Evolutionary conservation across 805 yeast species (phyloP).

Genomic region (Yamadazyma ubonensis): DNA sequence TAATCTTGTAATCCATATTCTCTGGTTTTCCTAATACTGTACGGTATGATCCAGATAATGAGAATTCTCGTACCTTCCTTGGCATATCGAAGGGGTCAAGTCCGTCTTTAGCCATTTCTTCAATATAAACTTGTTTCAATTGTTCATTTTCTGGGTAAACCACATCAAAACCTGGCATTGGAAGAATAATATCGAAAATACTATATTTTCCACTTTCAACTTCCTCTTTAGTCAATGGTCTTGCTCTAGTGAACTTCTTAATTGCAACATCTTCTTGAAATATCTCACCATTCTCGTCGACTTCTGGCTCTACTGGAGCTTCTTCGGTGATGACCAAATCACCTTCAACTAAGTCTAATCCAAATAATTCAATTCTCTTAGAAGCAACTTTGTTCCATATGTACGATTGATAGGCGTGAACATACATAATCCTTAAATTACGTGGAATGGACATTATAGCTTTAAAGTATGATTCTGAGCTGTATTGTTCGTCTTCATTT

Average conservation of each 20-base stretch:
- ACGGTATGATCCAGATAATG: conserved; percentile 89
- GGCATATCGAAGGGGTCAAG: conserved; percentile 85
- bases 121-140: conserved; percentile 60
- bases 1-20: conserved; percentile 57
- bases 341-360: conserved; percentile 70
- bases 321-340: conserved; percentile 60
- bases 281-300: conserved; percentile 28
- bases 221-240: conserved; percentile 74
- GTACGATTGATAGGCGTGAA: conserved; percentile 95
- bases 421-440: conserved; percentile 90
- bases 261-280: conserved; percentile 71
- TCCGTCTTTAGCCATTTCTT: conserved; percentile 74
- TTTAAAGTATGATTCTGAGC: conserved; percentile 60
- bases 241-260: conserved; percentile 61
- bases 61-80: conserved; percentile 82
- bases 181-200: conserved; percentile 83
- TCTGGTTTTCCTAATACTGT: conserved; percentile 64
- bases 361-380: conserved; percentile 68
- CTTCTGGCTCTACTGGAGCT: conserved; percentile 15
- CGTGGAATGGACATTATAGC: conserved; percentile 90
- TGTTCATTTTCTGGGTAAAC: conserved; percentile 71
- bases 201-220: conserved; percentile 54
- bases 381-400: conserved; percentile 91
- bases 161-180: conserved; percentile 97
- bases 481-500: conserved; percentile 44